A percentile compares a stretch with the other conserved stretches of the same genome.
Conservation (phyloP, 1,284 basidiomycete genomes). For the Termitomyces sp. region DNA sequence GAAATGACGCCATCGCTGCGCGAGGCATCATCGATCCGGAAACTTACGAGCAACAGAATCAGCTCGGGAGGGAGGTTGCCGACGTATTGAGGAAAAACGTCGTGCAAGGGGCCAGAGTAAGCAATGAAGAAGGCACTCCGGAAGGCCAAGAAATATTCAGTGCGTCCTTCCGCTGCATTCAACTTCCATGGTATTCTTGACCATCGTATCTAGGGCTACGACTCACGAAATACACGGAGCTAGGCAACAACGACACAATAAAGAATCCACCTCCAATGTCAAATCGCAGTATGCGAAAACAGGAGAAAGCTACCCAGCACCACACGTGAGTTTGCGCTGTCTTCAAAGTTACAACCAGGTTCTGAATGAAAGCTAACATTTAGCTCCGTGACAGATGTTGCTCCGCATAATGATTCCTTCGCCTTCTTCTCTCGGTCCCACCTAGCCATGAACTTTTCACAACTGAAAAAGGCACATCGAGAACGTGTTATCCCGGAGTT, state of each 20-base stretch:
- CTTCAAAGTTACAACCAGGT: constrained; percentile 9
- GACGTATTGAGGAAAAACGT: constrained; percentile 65
- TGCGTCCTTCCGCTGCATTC: constrained; percentile 21
- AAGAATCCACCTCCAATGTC: constrained; percentile 47
- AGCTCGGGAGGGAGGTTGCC: constrained; percentile 59
- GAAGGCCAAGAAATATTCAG: constrained; percentile 48
- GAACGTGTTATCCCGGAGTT: constrained; percentile 59
- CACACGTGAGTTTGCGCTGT: constrained; percentile 26
- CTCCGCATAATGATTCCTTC: constrained; percentile 28
- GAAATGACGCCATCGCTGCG: constrained; percentile 42
- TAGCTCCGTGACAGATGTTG: constrained; percentile 35
- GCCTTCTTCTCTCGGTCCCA: constrained; percentile 18
- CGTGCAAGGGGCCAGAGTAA: constrained; percentile 56
- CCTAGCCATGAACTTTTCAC: constrained; percentile 49
- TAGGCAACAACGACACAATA: constrained; percentile 69
- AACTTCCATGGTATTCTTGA: not conserved
- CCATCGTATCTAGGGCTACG: constrained; percentile 42
- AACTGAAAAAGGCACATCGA: constrained; percentile 63
- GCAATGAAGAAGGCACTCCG: constrained; percentile 18
- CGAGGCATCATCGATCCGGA: constrained; percentile 37
- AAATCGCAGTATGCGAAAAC: constrained; percentile 40
- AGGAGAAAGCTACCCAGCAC: constrained; percentile 26
- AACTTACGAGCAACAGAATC: constrained; percentile 48
- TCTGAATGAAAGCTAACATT: constrained; percentile 16
- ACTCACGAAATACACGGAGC: constrained; percentile 65